Percentiles rank a stretch among this genome's conserved stretches.
phyloP scores from a whole-genome alignment of 345 rosid genomes.

The Mercurialis annua region DNA sequence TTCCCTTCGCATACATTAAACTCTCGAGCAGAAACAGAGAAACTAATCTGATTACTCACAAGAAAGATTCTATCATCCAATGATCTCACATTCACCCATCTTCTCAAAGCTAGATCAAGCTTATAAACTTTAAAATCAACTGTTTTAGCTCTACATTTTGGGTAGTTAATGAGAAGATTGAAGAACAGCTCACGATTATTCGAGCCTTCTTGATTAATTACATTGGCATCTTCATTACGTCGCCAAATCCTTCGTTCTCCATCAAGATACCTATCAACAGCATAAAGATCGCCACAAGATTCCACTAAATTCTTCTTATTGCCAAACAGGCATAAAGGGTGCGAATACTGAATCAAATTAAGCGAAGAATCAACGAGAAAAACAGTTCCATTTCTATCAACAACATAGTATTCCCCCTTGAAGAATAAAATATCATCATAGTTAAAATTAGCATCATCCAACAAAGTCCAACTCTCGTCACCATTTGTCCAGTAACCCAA shows the following conservation, averaged over 20 bases:
- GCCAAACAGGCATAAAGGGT: slow-evolving; percentile 13
- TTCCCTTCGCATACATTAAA: slow-evolving; percentile 9
- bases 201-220: not conserved
- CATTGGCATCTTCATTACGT: not conserved
- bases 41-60: slow-evolving; percentile 30
- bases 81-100: slow-evolving; percentile 8
- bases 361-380: slow-evolving; percentile 20
- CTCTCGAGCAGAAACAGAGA: slow-evolving; percentile 22
- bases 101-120: slow-evolving; percentile 8
- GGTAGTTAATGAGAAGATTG: not conserved
- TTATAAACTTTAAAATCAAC: slow-evolving; percentile 4
- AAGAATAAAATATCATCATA: slow-evolving; percentile 18
- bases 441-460: slow-evolving; percentile 9
- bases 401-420: slow-evolving; percentile 20
- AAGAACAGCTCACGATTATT: not conserved
- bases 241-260: slow-evolving; percentile 10
- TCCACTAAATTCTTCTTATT: slow-evolving; percentile 24
- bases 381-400: slow-evolving; percentile 22
- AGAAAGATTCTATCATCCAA: slow-evolving; percentile 11
- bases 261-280: slow-evolving; percentile 26
- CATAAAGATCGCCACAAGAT: slow-evolving; percentile 25
- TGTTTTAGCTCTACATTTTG: not conserved
- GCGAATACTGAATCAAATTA: slow-evolving; percentile 10
- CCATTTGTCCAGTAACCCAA: slow-evolving; percentile 20
- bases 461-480: slow-evolving; percentile 7